Conservation (phyloP, 257 asterid genomes). For the Agastache rugosa region DNA sequence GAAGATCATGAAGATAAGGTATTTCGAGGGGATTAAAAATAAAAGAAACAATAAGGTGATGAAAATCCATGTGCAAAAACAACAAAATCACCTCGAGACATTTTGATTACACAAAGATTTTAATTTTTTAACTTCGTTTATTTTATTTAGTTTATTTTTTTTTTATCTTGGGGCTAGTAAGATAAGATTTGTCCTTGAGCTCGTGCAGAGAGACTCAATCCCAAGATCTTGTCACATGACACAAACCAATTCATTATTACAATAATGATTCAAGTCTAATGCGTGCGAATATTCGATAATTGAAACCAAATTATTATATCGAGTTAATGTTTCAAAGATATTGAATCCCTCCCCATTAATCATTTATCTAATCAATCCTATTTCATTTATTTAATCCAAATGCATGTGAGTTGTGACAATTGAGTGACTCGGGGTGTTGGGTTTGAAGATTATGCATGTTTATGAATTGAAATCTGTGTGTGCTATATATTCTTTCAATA, state of each 20-base stretch:
- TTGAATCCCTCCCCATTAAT: conserved; percentile 42
- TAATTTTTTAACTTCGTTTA: background rate
- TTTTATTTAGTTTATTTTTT: too few species aligned
- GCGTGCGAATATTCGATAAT: conserved; percentile 91
- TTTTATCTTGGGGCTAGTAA: conserved; percentile 40
- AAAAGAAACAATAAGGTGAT: background rate
- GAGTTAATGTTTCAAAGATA: conserved; percentile 34
- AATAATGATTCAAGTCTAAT: conserved; percentile 47
- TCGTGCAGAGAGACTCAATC: conserved; percentile 62
- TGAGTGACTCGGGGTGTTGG: conserved; percentile 50
- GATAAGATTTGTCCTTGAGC: conserved; percentile 49
- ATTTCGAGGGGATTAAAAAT: background rate
- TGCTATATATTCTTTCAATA: conserved; percentile 20
- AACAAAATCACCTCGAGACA: conserved; percentile 27
- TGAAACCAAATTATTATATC: conserved; percentile 44
- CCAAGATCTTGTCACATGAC: conserved; percentile 79
- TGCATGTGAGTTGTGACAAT: conserved; percentile 68
- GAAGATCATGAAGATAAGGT: background rate
- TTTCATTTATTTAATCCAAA: conserved; percentile 24
- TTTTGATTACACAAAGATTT: background rate
- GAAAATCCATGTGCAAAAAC: conserved; percentile 33
- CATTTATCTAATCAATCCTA: conserved; percentile 52
- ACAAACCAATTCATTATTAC: conserved; percentile 30
- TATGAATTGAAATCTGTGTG: conserved; percentile 30
- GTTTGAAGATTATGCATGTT: conserved; percentile 25